Evolutionary conservation across 2,329 filamentous ascomycete genomes (phyloP).

Genomic region (Escovopsis weberi): DNA sequence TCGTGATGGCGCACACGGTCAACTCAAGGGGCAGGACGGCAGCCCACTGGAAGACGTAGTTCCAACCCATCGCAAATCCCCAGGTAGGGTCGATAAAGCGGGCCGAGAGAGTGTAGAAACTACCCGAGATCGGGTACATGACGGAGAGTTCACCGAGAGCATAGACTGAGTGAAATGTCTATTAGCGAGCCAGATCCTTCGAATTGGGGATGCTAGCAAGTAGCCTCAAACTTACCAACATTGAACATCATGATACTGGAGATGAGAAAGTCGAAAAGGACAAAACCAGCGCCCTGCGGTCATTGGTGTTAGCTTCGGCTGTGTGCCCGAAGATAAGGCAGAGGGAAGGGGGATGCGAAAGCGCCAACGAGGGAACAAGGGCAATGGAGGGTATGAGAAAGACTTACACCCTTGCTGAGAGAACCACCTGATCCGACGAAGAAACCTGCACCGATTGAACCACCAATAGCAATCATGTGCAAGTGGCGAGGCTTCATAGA

Average conservation of each 20-base stretch:
- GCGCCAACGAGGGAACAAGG: not conserved
- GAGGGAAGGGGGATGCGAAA: too few relatives aligned
- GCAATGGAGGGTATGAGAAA: not conserved
- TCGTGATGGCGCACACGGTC: conserved; percentile 34
- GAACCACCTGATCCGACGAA: conserved; percentile 40
- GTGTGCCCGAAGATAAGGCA: too few relatives aligned
- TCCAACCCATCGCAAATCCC: conserved; percentile 39
- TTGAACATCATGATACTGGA: conserved; percentile 40
- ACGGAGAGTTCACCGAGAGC: conserved; percentile 44
- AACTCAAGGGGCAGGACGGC: conserved; percentile 32
- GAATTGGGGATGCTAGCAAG: not conserved
- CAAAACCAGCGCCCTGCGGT: conserved; percentile 20
- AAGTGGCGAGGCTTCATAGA: conserved; percentile 39
- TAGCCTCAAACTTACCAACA: conserved; percentile 17
- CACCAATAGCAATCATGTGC: conserved; percentile 45
- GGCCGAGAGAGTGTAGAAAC: conserved; percentile 43
- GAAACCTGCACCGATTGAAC: conserved; percentile 14
- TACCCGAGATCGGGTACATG: conserved; percentile 43
- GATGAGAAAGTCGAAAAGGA: conserved; percentile 30
- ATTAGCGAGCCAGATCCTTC: too few relatives aligned
- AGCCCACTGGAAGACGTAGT: conserved; percentile 34
- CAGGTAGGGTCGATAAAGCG: conserved; percentile 46
- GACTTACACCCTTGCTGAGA: conserved; percentile 30
- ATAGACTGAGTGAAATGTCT: conserved; percentile 23
- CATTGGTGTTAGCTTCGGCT: too few relatives aligned